Conservation (phyloP, 148 eudicot species). For the Nepenthes gracilis region DNA sequence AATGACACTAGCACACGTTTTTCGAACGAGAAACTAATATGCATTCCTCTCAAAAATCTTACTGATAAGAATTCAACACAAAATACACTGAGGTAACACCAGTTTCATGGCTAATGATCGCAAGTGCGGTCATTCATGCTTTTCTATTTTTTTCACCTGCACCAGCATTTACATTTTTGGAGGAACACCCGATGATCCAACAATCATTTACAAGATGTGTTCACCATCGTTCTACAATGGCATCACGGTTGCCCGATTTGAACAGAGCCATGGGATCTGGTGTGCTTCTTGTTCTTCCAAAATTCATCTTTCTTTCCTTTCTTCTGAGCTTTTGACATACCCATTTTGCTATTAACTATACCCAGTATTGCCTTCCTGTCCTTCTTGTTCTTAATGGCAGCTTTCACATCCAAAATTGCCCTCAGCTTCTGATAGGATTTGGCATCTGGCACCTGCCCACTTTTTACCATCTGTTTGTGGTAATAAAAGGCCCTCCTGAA, state of each 20-base stretch:
- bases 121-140: too few relatives aligned
- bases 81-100: too few relatives aligned
- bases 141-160: too few relatives aligned
- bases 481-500: constrained; percentile 78
- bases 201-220: background rate
- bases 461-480: constrained; percentile 87
- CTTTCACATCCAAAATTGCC: constrained; percentile 71
- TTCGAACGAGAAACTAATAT: too few relatives aligned
- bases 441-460: constrained; percentile 73
- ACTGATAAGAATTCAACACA: too few relatives aligned
- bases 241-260: constrained; percentile 11
- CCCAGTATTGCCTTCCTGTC: constrained; percentile 74
- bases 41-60: too few relatives aligned
- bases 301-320: constrained; percentile 83
- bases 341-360: constrained; percentile 63
- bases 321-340: constrained; percentile 46
- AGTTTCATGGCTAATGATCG: too few relatives aligned
- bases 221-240: constrained; percentile 2
- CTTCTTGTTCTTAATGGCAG: constrained; percentile 65
- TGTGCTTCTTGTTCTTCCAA: constrained; percentile 61
- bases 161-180: too few relatives aligned
- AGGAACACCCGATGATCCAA: too few relatives aligned
- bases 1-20: too few relatives aligned
- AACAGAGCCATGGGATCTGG: constrained; percentile 21
- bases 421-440: constrained; percentile 68